Conservation (phyloP, 78 protist species). For the Pigoraptor vietnamica region DNA sequence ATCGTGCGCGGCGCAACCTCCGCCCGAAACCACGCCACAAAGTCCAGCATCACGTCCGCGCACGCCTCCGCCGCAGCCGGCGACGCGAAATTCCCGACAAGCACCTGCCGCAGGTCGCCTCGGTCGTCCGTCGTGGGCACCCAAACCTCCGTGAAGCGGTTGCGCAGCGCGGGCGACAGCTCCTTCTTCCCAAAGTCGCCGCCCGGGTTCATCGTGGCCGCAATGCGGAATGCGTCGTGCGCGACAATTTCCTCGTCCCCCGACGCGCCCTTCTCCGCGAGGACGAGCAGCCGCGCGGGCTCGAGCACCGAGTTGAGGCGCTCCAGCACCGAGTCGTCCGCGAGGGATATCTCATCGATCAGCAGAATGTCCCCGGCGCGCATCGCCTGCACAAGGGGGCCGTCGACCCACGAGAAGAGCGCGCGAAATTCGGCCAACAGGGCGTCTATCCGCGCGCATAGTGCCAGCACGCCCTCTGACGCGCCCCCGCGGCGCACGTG, state of each 20-base stretch:
- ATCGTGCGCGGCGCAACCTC: neutral
- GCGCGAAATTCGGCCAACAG: conserved; percentile 22
- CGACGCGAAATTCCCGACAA: neutral
- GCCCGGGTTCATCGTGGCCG: conserved; percentile 99
- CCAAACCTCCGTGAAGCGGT: conserved; percentile 91
- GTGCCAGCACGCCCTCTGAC: neutral
- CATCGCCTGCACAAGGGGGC: conserved; percentile 96
- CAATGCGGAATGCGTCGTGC: conserved; percentile 66
- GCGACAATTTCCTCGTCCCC: conserved; percentile 35
- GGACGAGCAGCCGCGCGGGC: conserved; percentile 72
- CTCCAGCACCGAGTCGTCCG: conserved; percentile 99
- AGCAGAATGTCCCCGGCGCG: conserved; percentile 82
- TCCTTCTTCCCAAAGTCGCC: conserved; percentile 99
- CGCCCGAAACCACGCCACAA: conserved; percentile 32
- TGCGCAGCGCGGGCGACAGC: conserved; percentile 98
- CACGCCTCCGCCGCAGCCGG: neutral
- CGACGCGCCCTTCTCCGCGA: conserved; percentile 81
- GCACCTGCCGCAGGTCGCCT: conserved; percentile 54
- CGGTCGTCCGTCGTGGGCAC: conserved; percentile 59
- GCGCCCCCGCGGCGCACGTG: neutral
- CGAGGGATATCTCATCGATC: conserved; percentile 96
- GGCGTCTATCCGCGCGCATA: neutral
- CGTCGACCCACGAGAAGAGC: conserved; percentile 96
- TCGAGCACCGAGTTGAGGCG: conserved; percentile 98
- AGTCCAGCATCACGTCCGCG: conserved; percentile 34